Evolutionary conservation across 192 early-diverging fungal genomes (phyloP), one percentile per base, ranked within the genome.

Genomic region (Dissophora globulifera): DNA sequence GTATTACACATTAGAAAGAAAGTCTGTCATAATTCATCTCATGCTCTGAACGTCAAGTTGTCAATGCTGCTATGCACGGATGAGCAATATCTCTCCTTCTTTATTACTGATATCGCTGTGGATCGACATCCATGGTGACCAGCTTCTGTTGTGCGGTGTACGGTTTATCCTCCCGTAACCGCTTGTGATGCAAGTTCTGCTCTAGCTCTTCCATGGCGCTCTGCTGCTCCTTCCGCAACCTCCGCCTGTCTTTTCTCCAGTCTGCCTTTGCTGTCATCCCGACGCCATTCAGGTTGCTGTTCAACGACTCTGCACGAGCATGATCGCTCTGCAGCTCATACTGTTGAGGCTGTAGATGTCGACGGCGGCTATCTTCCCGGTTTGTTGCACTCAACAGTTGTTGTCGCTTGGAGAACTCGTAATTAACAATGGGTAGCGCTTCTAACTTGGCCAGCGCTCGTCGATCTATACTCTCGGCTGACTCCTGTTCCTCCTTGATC

Each of bases 81-180:
- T n/a, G n/a, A n/a, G n/a, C n/a, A n/a, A n/a, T n/a, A n/a, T n/a
- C n/a, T n/a, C n/a, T n/a, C n/a, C n/a, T n/a, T n/a, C n/a, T n/a
- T n/a, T 38, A 38, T 38, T 38, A 13, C 13, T 38, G 19, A 2
- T 8, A 55, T 13, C 43, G 29, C 20, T 57, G 26, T 29, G 41
- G 25, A 55, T 75, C 62, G 41, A 66, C 25, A 20, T 75, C 71
- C 71, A 75, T 75, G 71, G 62, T 75, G 27, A 65, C 55, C 7
- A 75, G 62, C 25, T 54, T 65, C 25, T 58, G 40, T n/a, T 53
- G 70, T 23, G 12, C 10, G 11, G 19, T 46, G 10, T 75, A 50
- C 15, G 17, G 9, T 17, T 42, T 66, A 15, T 75, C 71, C 41
- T 64, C 48, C n/a, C 71, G 55, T 40, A 65, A 17, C 25, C 71